Evolutionary conservation across 78 protist genomes (phyloP).

Genomic region (Chrysochromulina tobinii): DNA sequence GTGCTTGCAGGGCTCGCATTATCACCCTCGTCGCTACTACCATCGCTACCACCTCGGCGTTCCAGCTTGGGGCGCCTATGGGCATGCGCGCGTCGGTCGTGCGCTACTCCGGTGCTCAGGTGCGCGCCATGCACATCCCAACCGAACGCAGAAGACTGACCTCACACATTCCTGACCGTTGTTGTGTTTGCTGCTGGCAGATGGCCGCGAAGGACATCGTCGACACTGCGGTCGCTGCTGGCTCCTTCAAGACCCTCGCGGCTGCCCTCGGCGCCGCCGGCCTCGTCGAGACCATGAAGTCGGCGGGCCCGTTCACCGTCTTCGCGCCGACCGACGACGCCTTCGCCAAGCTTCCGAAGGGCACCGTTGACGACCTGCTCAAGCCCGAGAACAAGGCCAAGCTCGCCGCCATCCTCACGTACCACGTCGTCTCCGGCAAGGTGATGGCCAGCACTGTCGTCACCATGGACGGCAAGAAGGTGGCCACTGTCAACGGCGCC

Average conservation of each 20-base stretch:
- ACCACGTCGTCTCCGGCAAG: background rate
- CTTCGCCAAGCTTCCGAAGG: background rate
- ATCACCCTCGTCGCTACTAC: no score
- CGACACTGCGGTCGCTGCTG: background rate
- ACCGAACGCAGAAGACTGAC: no score
- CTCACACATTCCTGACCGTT: no score
- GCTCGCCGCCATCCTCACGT: background rate
- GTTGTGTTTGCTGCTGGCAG: no score
- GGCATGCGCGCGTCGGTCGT: no score
- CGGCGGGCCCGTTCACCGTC: background rate
- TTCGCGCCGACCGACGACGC: background rate
- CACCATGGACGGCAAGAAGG: background rate
- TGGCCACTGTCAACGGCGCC: background rate
- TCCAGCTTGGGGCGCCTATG: no score
- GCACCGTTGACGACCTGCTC: background rate
- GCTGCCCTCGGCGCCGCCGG: background rate
- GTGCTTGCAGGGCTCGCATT: no score
- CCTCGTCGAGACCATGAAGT: background rate
- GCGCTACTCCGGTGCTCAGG: no score
- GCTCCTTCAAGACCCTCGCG: background rate
- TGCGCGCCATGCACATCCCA: no score
- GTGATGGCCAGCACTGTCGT: background rate
- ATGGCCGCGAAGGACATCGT: background rate
- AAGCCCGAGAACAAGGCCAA: conserved; percentile 4
- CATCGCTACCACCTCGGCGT: no score